Conservation (phyloP, 2,329 filamentous ascomycete species). For the Atkinsonella hypoxylon region DNA sequence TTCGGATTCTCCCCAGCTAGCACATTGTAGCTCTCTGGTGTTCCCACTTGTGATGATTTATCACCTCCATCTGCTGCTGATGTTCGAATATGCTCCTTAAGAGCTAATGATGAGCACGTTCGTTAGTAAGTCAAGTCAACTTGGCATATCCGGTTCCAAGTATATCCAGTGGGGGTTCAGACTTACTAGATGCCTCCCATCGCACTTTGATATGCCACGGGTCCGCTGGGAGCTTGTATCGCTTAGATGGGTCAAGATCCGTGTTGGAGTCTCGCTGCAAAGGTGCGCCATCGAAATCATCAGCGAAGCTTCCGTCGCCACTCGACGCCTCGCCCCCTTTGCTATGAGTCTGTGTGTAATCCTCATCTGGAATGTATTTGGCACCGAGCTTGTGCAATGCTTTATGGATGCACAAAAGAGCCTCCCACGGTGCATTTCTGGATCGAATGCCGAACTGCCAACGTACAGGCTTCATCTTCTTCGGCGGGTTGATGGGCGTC, state of each 20-base stretch:
- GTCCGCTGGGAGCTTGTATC: constrained; percentile 82
- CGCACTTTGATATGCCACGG: constrained; percentile 91
- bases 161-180: constrained; percentile 8
- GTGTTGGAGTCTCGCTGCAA: constrained; percentile 23
- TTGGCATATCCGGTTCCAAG: no score
- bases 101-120: constrained; percentile 3
- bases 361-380: constrained; percentile 65
- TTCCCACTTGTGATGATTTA: constrained; percentile 10
- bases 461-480: constrained; percentile 69
- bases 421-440: constrained; percentile 86
- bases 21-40: constrained; percentile 27
- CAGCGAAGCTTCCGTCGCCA: constrained; percentile 29
- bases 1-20: constrained; percentile 26
- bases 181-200: constrained; percentile 73
- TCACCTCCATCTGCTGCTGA: constrained; percentile 5
- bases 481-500: constrained; percentile 50
- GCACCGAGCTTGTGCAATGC: constrained; percentile 80
- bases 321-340: constrained; percentile 24
- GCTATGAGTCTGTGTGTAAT: constrained; percentile 37
- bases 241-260: constrained; percentile 40
- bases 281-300: constrained; percentile 24
- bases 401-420: constrained; percentile 89
- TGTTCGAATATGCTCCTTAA: constrained; percentile 4
- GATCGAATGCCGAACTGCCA: constrained; percentile 98
- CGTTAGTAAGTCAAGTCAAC: no score